Evolutionary conservation across 202 grass and related monocot genomes (phyloP).

Genomic region (Setaria viridis): DNA sequence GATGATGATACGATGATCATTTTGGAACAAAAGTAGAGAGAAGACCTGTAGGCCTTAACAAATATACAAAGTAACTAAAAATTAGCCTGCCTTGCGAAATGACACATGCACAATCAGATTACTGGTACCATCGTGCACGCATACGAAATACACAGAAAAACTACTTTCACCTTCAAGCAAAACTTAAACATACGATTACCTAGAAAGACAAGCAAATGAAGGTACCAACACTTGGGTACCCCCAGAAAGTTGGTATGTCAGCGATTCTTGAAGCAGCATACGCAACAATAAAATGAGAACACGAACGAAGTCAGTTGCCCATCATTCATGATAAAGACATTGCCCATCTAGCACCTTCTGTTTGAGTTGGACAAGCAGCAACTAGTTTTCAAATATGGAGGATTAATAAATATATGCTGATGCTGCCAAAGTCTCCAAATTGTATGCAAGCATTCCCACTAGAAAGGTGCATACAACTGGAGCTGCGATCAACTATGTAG

Average conservation of each 20-base stretch:
- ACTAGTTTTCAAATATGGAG: constrained; percentile 6
- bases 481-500: background rate
- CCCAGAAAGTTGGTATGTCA: background rate
- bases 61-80: no score
- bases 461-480: constrained; percentile 19
- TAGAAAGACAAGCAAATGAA: background rate
- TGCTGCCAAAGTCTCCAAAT: background rate
- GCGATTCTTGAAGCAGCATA: constrained; percentile 17
- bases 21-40: no score
- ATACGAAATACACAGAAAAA: background rate
- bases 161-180: background rate
- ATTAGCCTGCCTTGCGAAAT: no score
- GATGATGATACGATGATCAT: no score
- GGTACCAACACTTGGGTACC: background rate
- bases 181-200: background rate
- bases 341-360: background rate
- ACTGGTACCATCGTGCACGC: background rate
- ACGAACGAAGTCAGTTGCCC: background rate
- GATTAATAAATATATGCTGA: background rate
- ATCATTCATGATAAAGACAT: background rate
- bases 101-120: background rate
- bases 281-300: background rate
- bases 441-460: constrained; percentile 29
- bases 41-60: no score
- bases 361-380: background rate